Percentiles rank a stretch among this genome's conserved stretches.
Conservation (phyloP, 139 green algal genomes). For the Zygnema cylindricum region DNA sequence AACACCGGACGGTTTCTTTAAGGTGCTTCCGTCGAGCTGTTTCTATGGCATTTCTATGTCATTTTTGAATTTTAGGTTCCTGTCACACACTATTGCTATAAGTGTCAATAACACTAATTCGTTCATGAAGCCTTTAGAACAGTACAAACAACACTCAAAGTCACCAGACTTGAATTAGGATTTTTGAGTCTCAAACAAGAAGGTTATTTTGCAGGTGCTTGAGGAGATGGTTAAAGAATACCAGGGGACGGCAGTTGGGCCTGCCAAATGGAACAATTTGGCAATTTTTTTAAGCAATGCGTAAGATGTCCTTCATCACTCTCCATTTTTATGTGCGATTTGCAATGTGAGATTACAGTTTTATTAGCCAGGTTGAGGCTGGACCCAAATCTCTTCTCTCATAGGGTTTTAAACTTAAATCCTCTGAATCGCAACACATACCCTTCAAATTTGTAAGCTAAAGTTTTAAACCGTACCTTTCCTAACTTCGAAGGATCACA, state of each 20-base stretch:
- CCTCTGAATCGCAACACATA: no score
- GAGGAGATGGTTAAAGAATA: slow-evolving; percentile 12
- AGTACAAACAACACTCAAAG: no score
- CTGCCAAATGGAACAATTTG: slow-evolving; percentile 26
- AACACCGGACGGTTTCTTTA: not conserved
- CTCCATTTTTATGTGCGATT: not conserved
- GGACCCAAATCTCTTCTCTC: not conserved
- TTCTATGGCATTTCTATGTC: not conserved
- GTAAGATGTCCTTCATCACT: not conserved
- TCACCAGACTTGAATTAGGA: no score
- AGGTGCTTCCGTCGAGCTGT: not conserved
- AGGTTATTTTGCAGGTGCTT: not conserved
- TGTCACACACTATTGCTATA: not conserved
- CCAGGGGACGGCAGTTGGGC: not conserved
- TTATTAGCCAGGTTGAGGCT: not conserved
- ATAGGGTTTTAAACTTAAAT: not conserved
- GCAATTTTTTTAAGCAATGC: not conserved
- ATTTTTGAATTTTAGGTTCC: not conserved
- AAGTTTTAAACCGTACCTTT: no score
- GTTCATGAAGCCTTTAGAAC: no score
- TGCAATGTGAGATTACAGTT: not conserved
- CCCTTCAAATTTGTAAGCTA: not conserved
- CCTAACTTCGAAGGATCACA: no score
- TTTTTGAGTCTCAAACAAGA: not conserved
- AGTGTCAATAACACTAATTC: no score